Conservation (phyloP, 163 green algal genomes). For the Trebouxiophyceae sp. region DNA sequence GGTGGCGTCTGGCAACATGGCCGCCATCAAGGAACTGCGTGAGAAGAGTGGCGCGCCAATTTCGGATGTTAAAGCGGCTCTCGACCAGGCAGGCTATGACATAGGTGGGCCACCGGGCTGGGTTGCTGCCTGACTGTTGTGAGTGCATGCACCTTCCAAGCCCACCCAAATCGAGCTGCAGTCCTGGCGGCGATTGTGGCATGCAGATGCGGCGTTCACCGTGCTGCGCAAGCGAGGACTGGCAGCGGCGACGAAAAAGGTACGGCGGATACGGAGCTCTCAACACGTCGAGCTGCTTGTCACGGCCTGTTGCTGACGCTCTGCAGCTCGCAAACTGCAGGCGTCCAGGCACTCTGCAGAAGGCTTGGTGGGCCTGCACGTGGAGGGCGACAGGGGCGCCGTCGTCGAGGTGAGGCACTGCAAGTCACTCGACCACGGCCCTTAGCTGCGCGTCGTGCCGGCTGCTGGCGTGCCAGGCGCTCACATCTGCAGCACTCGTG, state of each 20-base stretch:
- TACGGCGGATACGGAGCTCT: no score
- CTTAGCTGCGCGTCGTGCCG: no score
- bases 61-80: constrained; percentile 65
- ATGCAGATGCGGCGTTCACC: constrained; percentile 30
- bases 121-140: no score
- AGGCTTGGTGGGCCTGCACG: constrained; percentile 38
- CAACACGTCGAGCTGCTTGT: no score
- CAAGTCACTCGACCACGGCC: no score
- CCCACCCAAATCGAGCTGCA: no score
- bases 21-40: constrained; percentile 64
- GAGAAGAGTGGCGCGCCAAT: constrained; percentile 71
- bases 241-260: constrained; percentile 49
- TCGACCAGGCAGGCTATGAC: constrained; percentile 58
- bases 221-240: constrained; percentile 49
- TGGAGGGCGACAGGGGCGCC: not conserved
- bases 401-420: constrained; percentile 12
- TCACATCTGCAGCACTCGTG: not conserved
- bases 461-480: no score
- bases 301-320: no score
- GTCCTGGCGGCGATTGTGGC: no score
- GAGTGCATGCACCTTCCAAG: no score
- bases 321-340: constrained; percentile 15
- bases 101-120: constrained; percentile 18
- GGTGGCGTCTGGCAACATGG: no score
- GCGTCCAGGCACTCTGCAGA: constrained; percentile 37